These are phyloP conservation scores for Picochlorum sp. DNA, from an alignment of 139 green algal species.

Conservation along the genomic window DNA sequence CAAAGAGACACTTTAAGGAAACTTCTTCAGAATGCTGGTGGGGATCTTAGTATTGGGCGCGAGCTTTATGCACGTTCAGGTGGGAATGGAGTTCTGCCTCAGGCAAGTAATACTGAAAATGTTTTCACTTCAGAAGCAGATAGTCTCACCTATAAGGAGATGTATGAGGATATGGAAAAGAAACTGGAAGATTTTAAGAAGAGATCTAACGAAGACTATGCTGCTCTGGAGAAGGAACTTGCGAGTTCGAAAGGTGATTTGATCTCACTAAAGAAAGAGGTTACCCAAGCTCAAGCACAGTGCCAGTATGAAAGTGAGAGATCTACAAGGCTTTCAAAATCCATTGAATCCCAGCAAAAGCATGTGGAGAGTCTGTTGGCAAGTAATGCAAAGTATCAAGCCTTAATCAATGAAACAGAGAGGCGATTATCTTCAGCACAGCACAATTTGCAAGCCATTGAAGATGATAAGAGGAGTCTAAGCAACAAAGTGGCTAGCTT, in stretches of 20 bases:
- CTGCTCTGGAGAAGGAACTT: constrained; percentile 21
- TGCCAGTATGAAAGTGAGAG: constrained; percentile 35
- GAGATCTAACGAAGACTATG: constrained; percentile 14
- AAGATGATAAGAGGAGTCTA: constrained; percentile 16
- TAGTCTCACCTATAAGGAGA: constrained; percentile 10
- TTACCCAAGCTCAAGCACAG: constrained; percentile 19
- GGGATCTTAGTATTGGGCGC: constrained; percentile 14
- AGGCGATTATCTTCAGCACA: constrained; percentile 18
- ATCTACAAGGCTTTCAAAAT: constrained; percentile 10
- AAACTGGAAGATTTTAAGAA: constrained; percentile 19
- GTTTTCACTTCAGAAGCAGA: neutral
- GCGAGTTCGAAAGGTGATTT: constrained; percentile 17
- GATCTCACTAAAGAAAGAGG: constrained; percentile 13
- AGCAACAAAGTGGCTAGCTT: constrained; percentile 18
- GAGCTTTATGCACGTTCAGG: constrained; percentile 6
- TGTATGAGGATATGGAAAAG: constrained; percentile 20
- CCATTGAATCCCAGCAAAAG: constrained; percentile 14
- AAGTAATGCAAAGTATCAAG: constrained; percentile 32
- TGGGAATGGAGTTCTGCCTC: neutral
- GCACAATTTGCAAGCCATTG: constrained; percentile 22
- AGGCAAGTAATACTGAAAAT: neutral
- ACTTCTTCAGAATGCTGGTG: constrained; percentile 27
- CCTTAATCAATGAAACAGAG: constrained; percentile 33
- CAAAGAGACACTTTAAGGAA: constrained; percentile 42
- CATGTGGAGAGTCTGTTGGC: constrained; percentile 26